These are phyloP conservation scores for Leccinum olivaceopallidum DNA, from an alignment of 768 basidiomycete species.

Conservation along the genomic window DNA sequence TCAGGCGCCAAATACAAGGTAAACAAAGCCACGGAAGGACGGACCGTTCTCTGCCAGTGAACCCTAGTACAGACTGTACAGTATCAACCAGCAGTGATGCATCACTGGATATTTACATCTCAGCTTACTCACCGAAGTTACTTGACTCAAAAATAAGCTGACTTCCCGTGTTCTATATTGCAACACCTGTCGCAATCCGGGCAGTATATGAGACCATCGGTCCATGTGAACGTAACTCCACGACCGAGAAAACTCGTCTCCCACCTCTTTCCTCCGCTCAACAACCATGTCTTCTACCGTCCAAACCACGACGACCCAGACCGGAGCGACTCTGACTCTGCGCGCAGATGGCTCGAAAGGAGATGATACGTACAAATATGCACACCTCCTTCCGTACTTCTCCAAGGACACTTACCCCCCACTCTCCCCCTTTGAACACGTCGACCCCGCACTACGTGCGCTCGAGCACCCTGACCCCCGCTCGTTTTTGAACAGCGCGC, in stretches of 20 bases:
- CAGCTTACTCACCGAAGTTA: too few species aligned
- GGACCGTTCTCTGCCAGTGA: too few species aligned
- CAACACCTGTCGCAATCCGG: too few species aligned
- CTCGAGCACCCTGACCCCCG: conserved; percentile 65
- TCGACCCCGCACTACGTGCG: conserved; percentile 75
- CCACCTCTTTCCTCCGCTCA: neutral
- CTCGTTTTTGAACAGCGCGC: conserved; percentile 64
- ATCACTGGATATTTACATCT: too few species aligned
- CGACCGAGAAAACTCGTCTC: neutral
- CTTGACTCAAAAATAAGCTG: too few species aligned
- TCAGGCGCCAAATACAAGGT: neutral
- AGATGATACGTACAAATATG: conserved; percentile 53
- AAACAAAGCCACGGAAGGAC: too few species aligned
- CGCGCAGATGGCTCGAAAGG: conserved; percentile 4
- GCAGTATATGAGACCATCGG: neutral
- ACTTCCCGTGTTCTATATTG: too few species aligned
- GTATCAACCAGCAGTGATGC: too few species aligned
- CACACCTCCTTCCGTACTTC: conserved; percentile 69
- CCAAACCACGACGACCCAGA: conserved; percentile 18
- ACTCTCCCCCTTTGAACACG: conserved; percentile 69
- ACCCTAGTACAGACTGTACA: too few species aligned
- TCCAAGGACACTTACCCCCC: conserved; percentile 63
- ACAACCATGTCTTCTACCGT: conserved; percentile 2
- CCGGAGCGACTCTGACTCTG: conserved; percentile 8
- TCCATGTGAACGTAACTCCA: neutral